Conservation (phyloP, 345 rosid genomes). For the Diplotaxis tenuifolia region DNA sequence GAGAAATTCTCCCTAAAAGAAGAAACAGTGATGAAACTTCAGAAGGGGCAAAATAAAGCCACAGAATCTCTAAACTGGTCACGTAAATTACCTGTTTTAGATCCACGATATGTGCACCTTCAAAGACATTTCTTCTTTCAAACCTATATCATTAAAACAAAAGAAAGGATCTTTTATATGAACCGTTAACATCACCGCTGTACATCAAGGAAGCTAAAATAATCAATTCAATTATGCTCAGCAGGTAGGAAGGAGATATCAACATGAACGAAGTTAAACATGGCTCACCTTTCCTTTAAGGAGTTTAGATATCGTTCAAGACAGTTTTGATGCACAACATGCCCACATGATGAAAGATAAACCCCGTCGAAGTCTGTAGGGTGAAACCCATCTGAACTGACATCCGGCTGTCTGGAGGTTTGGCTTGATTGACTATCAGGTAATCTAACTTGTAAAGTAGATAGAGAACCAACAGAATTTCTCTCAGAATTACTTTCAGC, state of each 20-base stretch:
- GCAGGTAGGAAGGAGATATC: neutral
- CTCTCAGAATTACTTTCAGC: slow-evolving; percentile 38
- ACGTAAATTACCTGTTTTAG: slow-evolving; percentile 65
- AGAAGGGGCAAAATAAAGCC: slow-evolving; percentile 13
- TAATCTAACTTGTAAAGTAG: slow-evolving; percentile 49
- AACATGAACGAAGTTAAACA: neutral
- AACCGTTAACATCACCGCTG: slow-evolving; percentile 4
- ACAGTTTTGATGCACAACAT: slow-evolving; percentile 94
- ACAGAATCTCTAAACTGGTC: slow-evolving; percentile 6
- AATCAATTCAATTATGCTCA: slow-evolving; percentile 12
- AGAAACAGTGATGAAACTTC: slow-evolving; percentile 25
- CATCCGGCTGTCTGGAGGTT: slow-evolving; percentile 44
- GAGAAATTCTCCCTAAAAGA: slow-evolving; percentile 86
- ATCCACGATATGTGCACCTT: slow-evolving; percentile 86
- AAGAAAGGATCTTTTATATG: neutral
- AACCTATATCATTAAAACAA: slow-evolving; percentile 45
- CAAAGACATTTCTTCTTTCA: slow-evolving; percentile 67
- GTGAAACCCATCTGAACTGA: slow-evolving; percentile 61
- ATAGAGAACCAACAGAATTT: slow-evolving; percentile 40
- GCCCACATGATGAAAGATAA: slow-evolving; percentile 89
- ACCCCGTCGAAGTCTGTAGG: slow-evolving; percentile 85
- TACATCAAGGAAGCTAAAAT: neutral
- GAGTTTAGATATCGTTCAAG: slow-evolving; percentile 79
- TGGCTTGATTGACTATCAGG: slow-evolving; percentile 52
- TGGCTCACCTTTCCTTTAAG: slow-evolving; percentile 70